Percentiles rank a stretch among this genome's conserved stretches.
phyloP scores from a whole-genome alignment of 2,329 filamentous ascomycete species.

The Penicillium nordicum region DNA sequence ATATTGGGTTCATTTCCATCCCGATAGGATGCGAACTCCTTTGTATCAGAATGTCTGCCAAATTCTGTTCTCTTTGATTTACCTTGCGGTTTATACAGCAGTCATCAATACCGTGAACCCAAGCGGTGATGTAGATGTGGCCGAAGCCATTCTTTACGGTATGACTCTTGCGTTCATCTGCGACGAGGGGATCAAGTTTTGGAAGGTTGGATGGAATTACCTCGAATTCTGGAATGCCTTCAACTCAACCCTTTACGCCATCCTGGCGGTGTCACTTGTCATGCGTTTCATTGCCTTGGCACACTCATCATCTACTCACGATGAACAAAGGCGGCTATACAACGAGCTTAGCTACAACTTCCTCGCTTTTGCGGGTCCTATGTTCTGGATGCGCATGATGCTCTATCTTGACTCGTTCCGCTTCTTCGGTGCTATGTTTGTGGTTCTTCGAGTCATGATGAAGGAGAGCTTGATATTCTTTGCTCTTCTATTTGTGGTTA shows the following conservation, averaged over 20 bases:
- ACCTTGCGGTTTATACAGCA: conserved; percentile 77
- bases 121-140: conserved; percentile 74
- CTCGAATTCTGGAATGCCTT: conserved; percentile 97
- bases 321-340: conserved; percentile 56
- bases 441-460: conserved; percentile 94
- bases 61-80: conserved; percentile 78
- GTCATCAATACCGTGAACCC: conserved; percentile 94
- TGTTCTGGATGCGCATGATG: conserved; percentile 94
- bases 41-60: conserved; percentile 90
- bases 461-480: conserved; percentile 96
- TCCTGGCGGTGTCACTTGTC: conserved; percentile 74
- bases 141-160: conserved; percentile 80
- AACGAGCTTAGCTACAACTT: conserved; percentile 91
- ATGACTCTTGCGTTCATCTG: conserved; percentile 90
- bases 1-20: conserved; percentile 82
- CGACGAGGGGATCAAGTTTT: conserved; percentile 84
- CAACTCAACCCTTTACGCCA: conserved; percentile 75
- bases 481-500: conserved; percentile 76
- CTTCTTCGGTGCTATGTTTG: conserved; percentile 98
- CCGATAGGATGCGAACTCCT: conserved; percentile 89
- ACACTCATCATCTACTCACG: conserved; percentile 52
- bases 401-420: conserved; percentile 90
- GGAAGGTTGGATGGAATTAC: conserved; percentile 89
- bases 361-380: conserved; percentile 83
- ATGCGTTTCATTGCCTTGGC: conserved; percentile 74